A percentile compares a stretch with the other conserved stretches of the same genome.
These are phyloP conservation scores for Diospyros kaki DNA, from an alignment of 148 eudicot genomes.

Conservation along the genomic window DNA sequence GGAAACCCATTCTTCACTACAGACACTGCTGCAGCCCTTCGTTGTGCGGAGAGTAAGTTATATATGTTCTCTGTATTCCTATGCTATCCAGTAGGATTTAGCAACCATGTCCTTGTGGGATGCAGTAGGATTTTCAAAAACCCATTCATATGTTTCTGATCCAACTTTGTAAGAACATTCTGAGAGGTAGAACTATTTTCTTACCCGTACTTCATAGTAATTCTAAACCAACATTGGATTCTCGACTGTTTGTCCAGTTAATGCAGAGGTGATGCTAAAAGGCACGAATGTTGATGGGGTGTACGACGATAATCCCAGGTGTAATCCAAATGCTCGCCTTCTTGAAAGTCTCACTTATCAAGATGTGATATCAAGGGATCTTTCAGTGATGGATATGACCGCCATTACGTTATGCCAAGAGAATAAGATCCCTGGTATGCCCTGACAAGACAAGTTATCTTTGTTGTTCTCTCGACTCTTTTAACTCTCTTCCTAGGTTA, in stretches of 20 bases:
- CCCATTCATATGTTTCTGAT: not conserved
- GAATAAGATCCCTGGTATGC: conserved; percentile 86
- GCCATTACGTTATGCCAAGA: conserved; percentile 98
- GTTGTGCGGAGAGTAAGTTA: conserved; percentile 91
- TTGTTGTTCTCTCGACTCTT: not conserved
- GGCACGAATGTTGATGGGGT: conserved; percentile 99
- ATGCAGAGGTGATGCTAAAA: conserved; percentile 94
- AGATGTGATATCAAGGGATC: conserved; percentile 81
- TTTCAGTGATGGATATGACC: conserved; percentile 95
- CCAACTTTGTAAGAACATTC: not conserved
- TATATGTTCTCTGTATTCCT: not conserved
- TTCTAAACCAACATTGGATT: conserved; percentile 11
- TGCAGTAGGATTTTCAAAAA: not conserved
- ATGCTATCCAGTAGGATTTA: not conserved
- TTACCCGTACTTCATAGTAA: not conserved
- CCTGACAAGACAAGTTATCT: not conserved
- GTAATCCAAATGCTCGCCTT: conserved; percentile 72
- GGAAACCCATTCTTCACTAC: conserved; percentile 99
- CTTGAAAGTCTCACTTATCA: conserved; percentile 83
- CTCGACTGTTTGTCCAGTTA: conserved; percentile 44
- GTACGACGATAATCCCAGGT: conserved; percentile 69
- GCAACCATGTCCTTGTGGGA: not conserved
- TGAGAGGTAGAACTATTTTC: conserved; percentile 2
- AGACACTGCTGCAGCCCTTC: conserved; percentile 99
- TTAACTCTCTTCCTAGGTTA: not conserved